Conservation (phyloP, 2,329 filamentous ascomycete genomes). For the Colletotrichum kahawae region DNA sequence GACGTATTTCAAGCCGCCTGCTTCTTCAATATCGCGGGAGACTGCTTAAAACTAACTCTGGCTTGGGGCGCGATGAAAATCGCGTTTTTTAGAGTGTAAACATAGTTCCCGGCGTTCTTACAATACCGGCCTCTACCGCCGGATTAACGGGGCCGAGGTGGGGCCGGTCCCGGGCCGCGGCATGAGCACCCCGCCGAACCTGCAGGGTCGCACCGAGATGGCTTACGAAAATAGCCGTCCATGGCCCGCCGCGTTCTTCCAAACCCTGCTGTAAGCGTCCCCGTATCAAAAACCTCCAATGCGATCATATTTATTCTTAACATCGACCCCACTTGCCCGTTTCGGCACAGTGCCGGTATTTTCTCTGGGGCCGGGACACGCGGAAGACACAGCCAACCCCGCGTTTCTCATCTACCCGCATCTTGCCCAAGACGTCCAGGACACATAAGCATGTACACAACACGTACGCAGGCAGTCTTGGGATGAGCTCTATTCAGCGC, state of each 20-base stretch:
- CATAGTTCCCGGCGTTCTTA: background rate
- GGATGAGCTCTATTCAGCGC: too few species aligned
- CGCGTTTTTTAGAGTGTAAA: background rate
- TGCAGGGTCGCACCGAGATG: fast-evolving
- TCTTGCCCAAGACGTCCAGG: background rate
- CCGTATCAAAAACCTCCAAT: too few species aligned
- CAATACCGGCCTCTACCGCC: background rate
- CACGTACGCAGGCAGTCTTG: too few species aligned
- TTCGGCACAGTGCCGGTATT: background rate
- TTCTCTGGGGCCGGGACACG: background rate
- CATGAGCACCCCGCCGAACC: background rate
- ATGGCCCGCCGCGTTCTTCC: too few species aligned
- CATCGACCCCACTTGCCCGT: background rate
- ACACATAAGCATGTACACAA: too few species aligned
- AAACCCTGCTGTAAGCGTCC: too few species aligned
- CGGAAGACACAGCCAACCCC: background rate
- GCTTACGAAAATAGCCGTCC: too few species aligned
- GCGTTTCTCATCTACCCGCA: background rate
- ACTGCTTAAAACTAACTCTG: too few species aligned
- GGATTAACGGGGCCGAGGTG: background rate
- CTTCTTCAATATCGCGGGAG: background rate
- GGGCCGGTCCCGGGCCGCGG: background rate
- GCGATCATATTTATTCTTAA: fast-evolving
- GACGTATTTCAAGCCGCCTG: fast-evolving
- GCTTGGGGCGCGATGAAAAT: too few species aligned